A percentile compares a stretch with the other conserved stretches of the same genome.
Conservation (phyloP, 805 yeast genomes). For the Yarrowia alimentaria region DNA sequence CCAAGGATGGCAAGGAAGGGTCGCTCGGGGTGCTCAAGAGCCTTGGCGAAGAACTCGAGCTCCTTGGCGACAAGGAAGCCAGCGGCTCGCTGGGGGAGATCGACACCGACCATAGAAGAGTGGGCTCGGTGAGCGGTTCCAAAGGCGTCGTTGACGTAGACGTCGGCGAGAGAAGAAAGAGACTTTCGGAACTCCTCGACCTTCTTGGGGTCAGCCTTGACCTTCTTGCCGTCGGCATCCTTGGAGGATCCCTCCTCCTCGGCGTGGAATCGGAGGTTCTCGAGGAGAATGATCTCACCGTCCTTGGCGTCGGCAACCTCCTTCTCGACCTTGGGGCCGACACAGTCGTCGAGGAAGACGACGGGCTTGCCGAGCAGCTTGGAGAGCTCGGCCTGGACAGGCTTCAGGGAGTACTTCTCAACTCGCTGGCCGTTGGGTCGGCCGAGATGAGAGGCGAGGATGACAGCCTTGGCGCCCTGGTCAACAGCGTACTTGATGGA, state of each 20-base stretch:
- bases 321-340: conserved; percentile 84
- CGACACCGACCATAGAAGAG: conserved; percentile 98
- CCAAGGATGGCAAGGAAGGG: conserved; percentile 99
- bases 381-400: conserved; percentile 87
- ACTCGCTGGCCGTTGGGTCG: conserved; percentile 95
- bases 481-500: conserved; percentile 93
- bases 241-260: conserved; percentile 91
- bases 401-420: conserved; percentile 86
- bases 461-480: conserved; percentile 83
- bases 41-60: conserved; percentile 95
- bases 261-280: conserved; percentile 97
- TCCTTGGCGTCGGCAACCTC: conserved; percentile 69
- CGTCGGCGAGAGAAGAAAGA: conserved; percentile 91
- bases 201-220: conserved; percentile 82
- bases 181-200: conserved; percentile 86
- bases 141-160: conserved; percentile 94
- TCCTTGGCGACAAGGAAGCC: conserved; percentile 99
- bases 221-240: conserved; percentile 81
- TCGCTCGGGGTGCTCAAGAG: conserved; percentile 95
- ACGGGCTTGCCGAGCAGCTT: conserved; percentile 72
- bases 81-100: conserved; percentile 93
- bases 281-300: conserved; percentile 86
- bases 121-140: conserved; percentile 99
- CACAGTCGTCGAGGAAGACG: conserved; percentile 83
- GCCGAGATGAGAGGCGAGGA: conserved; percentile 96